Evolutionary conservation across 345 rosid species (phyloP).

Genomic region (Eucalyptus urophylla): DNA sequence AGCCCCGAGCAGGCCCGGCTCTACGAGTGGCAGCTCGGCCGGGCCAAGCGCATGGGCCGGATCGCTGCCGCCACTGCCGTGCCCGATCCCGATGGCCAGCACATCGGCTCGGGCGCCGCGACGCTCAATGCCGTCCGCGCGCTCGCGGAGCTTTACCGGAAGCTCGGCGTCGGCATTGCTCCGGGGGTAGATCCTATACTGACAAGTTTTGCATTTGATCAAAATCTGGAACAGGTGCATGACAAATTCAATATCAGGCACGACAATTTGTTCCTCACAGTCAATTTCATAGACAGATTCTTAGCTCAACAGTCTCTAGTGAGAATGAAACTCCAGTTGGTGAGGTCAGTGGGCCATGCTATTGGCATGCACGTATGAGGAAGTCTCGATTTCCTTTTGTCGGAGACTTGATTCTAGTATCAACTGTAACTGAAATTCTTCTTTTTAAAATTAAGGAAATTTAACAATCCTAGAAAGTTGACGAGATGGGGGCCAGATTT

Average conservation of each 20-base stretch:
- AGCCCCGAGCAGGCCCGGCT: constrained; percentile 92
- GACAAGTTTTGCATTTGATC: background rate
- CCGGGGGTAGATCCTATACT: background rate
- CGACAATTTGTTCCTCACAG: too few species aligned
- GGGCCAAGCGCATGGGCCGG: constrained; percentile 78
- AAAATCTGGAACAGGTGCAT: constrained; percentile 17
- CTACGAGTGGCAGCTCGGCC: constrained; percentile 79
- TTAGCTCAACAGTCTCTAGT: constrained; percentile 33
- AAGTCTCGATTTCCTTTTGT: constrained; percentile 81
- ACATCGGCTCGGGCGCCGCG: constrained; percentile 94
- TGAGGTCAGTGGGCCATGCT: constrained; percentile 47
- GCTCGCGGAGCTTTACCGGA: constrained; percentile 40
- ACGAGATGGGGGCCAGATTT: background rate
- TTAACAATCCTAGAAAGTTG: background rate
- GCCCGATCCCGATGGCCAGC: constrained; percentile 81
- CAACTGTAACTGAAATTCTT: background rate
- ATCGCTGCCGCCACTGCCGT: constrained; percentile 43
- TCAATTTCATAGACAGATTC: too few species aligned
- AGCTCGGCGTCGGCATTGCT: constrained; percentile 1
- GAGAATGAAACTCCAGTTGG: constrained; percentile 28
- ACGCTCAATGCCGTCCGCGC: constrained; percentile 80
- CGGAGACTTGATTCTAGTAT: constrained; percentile 37
- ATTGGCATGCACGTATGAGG: constrained; percentile 84
- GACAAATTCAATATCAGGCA: too few species aligned
- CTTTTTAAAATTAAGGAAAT: too few species aligned